These are phyloP conservation scores for Cutaneotrichosporon cavernicola DNA, from an alignment of 1,284 basidiomycete species.

Conservation along the genomic window DNA sequence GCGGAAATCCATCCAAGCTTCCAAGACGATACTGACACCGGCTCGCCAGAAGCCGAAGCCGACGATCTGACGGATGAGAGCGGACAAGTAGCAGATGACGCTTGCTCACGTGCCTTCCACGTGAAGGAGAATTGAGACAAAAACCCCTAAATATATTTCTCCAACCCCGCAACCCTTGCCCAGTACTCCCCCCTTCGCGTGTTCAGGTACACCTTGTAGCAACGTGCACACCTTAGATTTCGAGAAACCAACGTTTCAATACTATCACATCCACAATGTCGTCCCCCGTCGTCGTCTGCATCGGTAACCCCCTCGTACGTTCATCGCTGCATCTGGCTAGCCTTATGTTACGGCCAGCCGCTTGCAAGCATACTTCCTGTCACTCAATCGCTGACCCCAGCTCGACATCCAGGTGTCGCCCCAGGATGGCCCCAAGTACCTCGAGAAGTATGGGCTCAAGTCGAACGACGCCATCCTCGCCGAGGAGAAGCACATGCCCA, in stretches of 20 bases:
- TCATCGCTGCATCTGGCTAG: neutral
- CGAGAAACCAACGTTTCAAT: neutral
- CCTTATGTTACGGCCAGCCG: neutral
- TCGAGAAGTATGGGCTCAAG: constrained; percentile 89
- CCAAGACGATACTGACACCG: too few relatives aligned
- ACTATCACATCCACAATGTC: constrained; percentile 3
- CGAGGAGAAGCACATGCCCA: constrained; percentile 77
- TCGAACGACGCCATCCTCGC: constrained; percentile 97
- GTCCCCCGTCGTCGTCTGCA: constrained; percentile 63
- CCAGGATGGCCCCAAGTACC: constrained; percentile 70
- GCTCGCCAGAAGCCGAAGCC: neutral
- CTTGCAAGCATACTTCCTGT: neutral
- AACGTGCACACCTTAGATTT: constrained; percentile 7
- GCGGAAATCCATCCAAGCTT: neutral
- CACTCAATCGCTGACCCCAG: constrained; percentile 28
- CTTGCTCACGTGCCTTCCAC: too few relatives aligned
- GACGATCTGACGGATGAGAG: neutral
- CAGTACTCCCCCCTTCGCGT: neutral
- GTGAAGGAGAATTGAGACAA: too few relatives aligned
- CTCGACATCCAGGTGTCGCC: constrained; percentile 79
- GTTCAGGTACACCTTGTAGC: neutral
- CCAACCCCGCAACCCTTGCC: neutral
- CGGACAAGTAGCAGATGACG: neutral
- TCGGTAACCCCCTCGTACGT: constrained; percentile 75
- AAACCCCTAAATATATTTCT: too few relatives aligned